Evolutionary conservation across 345 rosid species (phyloP).

Genomic region (Isatis tinctoria): DNA sequence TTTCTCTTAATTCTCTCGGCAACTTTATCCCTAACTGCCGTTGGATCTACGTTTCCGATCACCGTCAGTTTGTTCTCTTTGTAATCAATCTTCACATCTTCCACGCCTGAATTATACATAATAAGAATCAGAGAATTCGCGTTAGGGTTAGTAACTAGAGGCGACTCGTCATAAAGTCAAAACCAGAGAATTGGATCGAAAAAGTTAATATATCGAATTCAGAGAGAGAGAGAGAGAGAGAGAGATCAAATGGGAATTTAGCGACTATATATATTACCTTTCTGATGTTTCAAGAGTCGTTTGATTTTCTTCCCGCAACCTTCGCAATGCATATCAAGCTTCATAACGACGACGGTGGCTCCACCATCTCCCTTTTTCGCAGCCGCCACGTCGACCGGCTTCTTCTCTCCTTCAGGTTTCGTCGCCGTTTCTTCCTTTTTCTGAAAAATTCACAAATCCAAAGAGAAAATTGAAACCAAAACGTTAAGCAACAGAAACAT

Average conservation of each 20-base stretch:
- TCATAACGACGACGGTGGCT: conserved; percentile 51
- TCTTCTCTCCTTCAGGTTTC: conserved; percentile 47
- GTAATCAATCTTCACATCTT: conserved; percentile 52
- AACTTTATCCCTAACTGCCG: conserved; percentile 35
- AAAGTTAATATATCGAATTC: no score
- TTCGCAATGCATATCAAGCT: conserved; percentile 81
- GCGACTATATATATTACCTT: conserved; percentile 40
- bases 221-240: no score
- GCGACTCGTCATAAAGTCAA: background rate
- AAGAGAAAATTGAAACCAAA: background rate
- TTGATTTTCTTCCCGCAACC: conserved; percentile 81
- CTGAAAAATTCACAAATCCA: conserved; percentile 4
- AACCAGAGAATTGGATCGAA: no score
- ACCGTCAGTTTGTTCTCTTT: conserved; percentile 61
- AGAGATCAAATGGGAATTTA: no score
- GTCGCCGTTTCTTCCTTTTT: conserved; percentile 29
- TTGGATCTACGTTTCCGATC: conserved; percentile 74
- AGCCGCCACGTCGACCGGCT: conserved; percentile 36
- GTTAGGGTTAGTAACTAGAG: background rate
- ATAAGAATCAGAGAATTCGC: background rate
- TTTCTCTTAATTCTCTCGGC: conserved; percentile 52
- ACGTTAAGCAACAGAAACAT: background rate
- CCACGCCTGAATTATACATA: conserved; percentile 52
- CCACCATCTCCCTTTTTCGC: conserved; percentile 9
- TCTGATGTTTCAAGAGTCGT: conserved; percentile 36